phyloP scores from a whole-genome alignment of 345 rosid genomes.

The Euphorbia peplus region DNA sequence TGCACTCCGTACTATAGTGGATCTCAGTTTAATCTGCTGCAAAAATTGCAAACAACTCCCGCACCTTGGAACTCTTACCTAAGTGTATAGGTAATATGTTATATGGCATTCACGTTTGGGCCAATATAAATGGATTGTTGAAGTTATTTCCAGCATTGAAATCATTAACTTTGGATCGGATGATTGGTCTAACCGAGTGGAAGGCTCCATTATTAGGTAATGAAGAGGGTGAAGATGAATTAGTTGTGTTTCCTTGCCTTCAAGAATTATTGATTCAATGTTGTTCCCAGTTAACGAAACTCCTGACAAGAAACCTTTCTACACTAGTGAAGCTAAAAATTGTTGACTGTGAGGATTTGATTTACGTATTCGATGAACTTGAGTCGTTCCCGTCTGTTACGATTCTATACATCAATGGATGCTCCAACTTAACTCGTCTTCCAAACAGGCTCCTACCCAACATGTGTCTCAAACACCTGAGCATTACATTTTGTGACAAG shows the following conservation, averaged over 20 bases:
- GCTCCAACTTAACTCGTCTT: slow-evolving; percentile 2
- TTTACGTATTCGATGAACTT: not conserved
- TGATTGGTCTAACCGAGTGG: slow-evolving; percentile 12
- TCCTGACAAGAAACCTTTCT: not conserved
- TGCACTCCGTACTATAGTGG: too few species aligned
- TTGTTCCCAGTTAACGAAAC: too few species aligned
- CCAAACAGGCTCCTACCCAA: not conserved
- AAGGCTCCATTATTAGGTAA: not conserved
- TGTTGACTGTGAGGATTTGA: not conserved
- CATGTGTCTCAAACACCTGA: not conserved
- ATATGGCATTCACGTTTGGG: not conserved
- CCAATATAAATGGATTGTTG: too few species aligned
- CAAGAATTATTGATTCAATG: too few species aligned
- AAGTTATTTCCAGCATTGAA: slow-evolving; percentile 16
- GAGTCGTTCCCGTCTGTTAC: not conserved
- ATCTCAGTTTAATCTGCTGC: not conserved
- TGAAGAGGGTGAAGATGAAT: not conserved
- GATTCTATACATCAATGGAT: not conserved
- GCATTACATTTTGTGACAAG: not conserved
- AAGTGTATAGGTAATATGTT: not conserved
- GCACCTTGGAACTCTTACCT: slow-evolving; percentile 17
- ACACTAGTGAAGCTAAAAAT: not conserved
- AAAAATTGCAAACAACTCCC: slow-evolving; percentile 12
- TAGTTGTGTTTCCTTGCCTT: not conserved
- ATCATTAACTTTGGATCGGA: not conserved